A percentile compares a stretch with the other conserved stretches of the same genome.
phyloP scores from a whole-genome alignment of 306 rosid species.

The Quercus ilex region DNA sequence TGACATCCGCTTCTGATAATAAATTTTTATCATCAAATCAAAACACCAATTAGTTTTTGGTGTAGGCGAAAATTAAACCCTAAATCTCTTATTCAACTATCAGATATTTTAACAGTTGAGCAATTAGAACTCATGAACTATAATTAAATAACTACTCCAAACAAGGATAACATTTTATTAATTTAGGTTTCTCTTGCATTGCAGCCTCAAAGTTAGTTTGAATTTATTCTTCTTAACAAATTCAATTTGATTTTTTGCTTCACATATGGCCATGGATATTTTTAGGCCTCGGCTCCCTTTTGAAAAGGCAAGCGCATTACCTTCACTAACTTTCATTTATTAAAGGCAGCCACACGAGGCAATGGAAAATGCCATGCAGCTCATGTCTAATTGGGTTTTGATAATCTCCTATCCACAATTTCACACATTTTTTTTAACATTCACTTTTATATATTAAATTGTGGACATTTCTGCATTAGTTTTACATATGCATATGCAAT shows the following conservation, averaged over 20 bases:
- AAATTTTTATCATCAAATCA: rapidly evolving
- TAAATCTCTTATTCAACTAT: rapidly evolving
- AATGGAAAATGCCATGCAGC: neutral
- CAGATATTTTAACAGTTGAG: rapidly evolving
- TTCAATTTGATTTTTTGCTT: neutral
- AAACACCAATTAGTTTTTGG: rapidly evolving
- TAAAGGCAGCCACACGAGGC: neutral
- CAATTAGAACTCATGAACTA: rapidly evolving
- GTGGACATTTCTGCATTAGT: no score
- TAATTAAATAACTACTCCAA: no score
- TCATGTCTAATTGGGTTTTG: neutral
- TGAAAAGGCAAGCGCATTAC: neutral
- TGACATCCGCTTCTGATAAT: rapidly evolving
- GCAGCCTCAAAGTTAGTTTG: no score
- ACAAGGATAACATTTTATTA: no score
- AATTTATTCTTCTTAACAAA: no score
- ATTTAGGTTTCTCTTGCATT: no score
- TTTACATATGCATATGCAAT: no score
- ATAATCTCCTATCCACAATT: no score
- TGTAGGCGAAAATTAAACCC: rapidly evolving
- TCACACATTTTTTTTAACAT: no score
- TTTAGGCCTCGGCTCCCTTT: neutral
- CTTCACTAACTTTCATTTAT: neutral
- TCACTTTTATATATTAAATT: no score
- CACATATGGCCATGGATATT: neutral